phyloP scores from a whole-genome alignment of 2,329 filamentous ascomycete species.

The Allantophomopsis lycopodina region DNA sequence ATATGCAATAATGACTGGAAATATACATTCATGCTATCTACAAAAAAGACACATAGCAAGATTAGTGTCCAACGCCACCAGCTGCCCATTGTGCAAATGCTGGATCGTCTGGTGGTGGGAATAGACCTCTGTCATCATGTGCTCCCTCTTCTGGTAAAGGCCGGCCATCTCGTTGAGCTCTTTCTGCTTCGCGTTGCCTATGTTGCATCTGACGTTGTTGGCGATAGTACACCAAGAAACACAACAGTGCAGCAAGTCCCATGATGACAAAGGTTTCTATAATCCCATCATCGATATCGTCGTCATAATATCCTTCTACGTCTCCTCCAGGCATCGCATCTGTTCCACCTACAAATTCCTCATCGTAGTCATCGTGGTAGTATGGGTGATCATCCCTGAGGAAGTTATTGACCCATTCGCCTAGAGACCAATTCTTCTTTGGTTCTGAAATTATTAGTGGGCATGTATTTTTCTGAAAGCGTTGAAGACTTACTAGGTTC shows the following conservation, averaged over 20 bases:
- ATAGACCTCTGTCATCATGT: slow-evolving; percentile 37
- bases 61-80: slow-evolving; percentile 50
- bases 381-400: slow-evolving; percentile 49
- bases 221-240: slow-evolving; percentile 70
- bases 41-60: background rate
- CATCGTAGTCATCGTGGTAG: slow-evolving; percentile 38
- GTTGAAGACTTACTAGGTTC: slow-evolving; percentile 53
- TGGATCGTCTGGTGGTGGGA: slow-evolving; percentile 53
- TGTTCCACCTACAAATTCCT: slow-evolving; percentile 27
- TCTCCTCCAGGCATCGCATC: slow-evolving; percentile 42
- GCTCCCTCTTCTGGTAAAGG: slow-evolving; percentile 9
- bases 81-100: slow-evolving; percentile 50
- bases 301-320: slow-evolving; percentile 40
- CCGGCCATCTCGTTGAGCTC: slow-evolving; percentile 17
- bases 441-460: slow-evolving; percentile 34
- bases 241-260: slow-evolving; percentile 58
- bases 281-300: slow-evolving; percentile 61
- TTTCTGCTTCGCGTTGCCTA: slow-evolving; percentile 23
- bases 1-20: background rate
- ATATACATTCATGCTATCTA: background rate
- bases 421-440: slow-evolving; percentile 62
- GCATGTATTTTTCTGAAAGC: background rate
- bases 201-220: slow-evolving; percentile 53
- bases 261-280: slow-evolving; percentile 79
- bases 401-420: slow-evolving; percentile 81